phyloP scores from a whole-genome alignment of 2,329 filamentous ascomycete species.

The Phialophora chinensis region DNA sequence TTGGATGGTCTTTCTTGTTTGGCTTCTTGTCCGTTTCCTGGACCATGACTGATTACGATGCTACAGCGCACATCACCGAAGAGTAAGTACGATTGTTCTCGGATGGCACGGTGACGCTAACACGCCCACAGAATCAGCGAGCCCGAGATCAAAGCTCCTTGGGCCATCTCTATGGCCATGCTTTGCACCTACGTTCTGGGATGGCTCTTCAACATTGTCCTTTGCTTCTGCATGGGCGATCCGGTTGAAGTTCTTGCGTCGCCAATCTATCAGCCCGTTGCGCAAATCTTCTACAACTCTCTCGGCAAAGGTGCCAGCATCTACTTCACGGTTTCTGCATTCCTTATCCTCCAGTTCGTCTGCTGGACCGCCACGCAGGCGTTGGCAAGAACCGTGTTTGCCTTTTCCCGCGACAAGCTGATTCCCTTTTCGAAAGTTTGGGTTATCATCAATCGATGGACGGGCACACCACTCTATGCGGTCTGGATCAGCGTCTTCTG shows the following conservation, averaged over 20 bases:
- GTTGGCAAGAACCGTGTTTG: conserved; percentile 60
- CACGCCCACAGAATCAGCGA: conserved; percentile 49
- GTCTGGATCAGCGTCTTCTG: conserved; percentile 63
- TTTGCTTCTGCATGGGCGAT: conserved; percentile 64
- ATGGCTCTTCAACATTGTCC: conserved; percentile 64
- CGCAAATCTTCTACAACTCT: conserved; percentile 64
- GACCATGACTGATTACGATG: conserved; percentile 65
- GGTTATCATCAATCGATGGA: conserved; percentile 57
- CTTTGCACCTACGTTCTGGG: conserved; percentile 62
- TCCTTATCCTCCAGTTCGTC: conserved; percentile 65
- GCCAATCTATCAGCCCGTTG: conserved; percentile 59
- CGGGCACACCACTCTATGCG: conserved; percentile 59
- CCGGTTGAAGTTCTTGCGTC: conserved; percentile 52
- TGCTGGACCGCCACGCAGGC: conserved; percentile 64
- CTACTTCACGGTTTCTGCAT: conserved; percentile 62
- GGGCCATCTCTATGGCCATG: conserved; percentile 63
- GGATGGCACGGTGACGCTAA: conserved; percentile 38
- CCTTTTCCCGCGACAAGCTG: conserved; percentile 61
- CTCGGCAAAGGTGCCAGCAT: conserved; percentile 61
- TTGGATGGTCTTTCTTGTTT: conserved; percentile 64
- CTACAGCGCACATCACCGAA: conserved; percentile 57
- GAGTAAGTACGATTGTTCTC: conserved; percentile 44
- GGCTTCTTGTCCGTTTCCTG: conserved; percentile 66
- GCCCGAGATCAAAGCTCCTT: conserved; percentile 60
- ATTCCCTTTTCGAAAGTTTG: conserved; percentile 56